Base-by-base conservation (phyloP, 768 basidiomycete species). In the Suillus subaureus region DNA sequence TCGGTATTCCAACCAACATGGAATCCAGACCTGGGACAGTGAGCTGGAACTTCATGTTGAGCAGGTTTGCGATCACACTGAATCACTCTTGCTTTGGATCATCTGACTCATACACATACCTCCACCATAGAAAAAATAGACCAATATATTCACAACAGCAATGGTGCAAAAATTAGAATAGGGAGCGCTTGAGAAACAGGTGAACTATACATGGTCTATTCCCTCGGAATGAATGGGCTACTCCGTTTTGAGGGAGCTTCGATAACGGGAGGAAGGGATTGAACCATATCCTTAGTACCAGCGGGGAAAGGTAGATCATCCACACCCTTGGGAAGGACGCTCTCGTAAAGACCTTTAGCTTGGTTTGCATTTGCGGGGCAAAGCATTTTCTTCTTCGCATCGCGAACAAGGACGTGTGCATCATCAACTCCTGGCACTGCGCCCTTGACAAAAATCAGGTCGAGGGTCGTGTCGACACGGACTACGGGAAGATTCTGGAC, bases 371-470 rank as follows among this genome's bases (percentile, higher is more conserved):
- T 82, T 5, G 89, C 85, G 42, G 86, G 72, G 26, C 84, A 80
- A n/a, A 79, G 73, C 81, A 94, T 81, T 73, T 88, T 93, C 84
- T 96, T 96, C 80, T 95, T 94, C 28, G 96, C 91, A 75, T 99
- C 97, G 12, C 86, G 84, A 55, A 99, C 80, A 61, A 93, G 78
- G 26, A 99, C 91, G 64, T 93, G 93, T 0, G 92, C 90, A 70
- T 96, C 90, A 70, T 97, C 95, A 11, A 91, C 75, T 7, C 97
- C 97, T 3, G 97, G 95, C 3, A 99, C 88, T 47, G 89, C 86
- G n/a, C 97, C 97, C 64, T 89, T 87, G 62, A 99, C 89, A 76
- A 91, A 99, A 64, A 99, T 82, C 62, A 98, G 86, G 78, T 99
- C 90, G 57, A 97, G 87, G 16, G 81, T 79, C 26, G 87, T 87